A percentile compares a stretch with the other conserved stretches of the same genome.
phyloP scores from a whole-genome alignment of 805 yeast species.

The Grigorovia yakushimaensis region DNA sequence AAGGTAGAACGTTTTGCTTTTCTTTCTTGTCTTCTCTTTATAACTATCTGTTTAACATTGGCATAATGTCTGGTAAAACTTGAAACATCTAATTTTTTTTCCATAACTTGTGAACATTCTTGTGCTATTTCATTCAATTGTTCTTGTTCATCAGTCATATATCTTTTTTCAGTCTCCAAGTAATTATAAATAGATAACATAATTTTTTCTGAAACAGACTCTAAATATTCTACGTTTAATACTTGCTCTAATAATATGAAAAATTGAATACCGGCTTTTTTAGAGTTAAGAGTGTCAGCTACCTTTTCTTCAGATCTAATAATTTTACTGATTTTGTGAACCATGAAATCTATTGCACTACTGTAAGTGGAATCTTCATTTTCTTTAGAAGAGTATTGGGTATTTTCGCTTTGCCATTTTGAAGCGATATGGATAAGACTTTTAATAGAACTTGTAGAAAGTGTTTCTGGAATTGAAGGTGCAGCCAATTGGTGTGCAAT shows the following conservation, averaged over 20 bases:
- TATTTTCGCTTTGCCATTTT: conserved; percentile 46
- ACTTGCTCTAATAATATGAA: conserved; percentile 55
- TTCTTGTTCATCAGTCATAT: conserved; percentile 33
- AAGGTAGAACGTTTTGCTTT: conserved; percentile 64
- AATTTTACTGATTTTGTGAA: conserved; percentile 50
- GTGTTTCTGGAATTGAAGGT: conserved; percentile 53
- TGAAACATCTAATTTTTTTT: conserved; percentile 60
- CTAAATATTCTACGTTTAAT: conserved; percentile 34
- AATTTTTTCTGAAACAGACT: conserved; percentile 37
- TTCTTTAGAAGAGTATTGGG: conserved; percentile 30
- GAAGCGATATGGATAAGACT: conserved; percentile 51
- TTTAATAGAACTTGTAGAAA: conserved; percentile 57
- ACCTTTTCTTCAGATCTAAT: conserved; percentile 56
- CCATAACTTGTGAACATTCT: conserved; percentile 62
- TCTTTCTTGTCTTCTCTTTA: conserved; percentile 62
- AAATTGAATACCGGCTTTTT: conserved; percentile 60
- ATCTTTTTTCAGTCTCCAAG: conserved; percentile 28
- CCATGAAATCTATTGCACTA: conserved; percentile 30
- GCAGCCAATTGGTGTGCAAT: conserved; percentile 74
- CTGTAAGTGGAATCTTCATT: conserved; percentile 17
- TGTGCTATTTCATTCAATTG: conserved; percentile 45
- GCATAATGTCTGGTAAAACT: conserved; percentile 54
- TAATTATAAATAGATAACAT: conserved; percentile 47
- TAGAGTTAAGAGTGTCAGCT: conserved; percentile 46
- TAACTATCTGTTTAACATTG: conserved; percentile 51